phyloP scores from a whole-genome alignment of 2,329 filamentous ascomycete genomes.

The Fusarium pseudograminearum region DNA sequence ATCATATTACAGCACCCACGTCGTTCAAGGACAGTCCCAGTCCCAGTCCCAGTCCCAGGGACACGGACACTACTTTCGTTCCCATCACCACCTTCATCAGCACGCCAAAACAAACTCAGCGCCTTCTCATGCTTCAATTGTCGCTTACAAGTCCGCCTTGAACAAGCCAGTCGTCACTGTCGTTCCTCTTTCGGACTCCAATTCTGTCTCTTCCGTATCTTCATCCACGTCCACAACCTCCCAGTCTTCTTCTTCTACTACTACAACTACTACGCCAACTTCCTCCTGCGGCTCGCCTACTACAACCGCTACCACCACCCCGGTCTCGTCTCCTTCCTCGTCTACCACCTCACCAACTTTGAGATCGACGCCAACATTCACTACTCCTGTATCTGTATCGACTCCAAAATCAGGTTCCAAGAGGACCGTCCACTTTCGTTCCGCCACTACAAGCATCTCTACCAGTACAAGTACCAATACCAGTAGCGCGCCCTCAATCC shows the following conservation, averaged over 20 bases:
- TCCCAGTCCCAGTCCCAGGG: slow-evolving; percentile 4
- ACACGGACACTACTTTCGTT: slow-evolving; percentile 41
- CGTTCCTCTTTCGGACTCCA: slow-evolving; percentile 38
- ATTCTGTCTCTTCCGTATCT: slow-evolving; percentile 37
- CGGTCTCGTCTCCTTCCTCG: slow-evolving; percentile 37
- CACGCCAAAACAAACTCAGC: slow-evolving; percentile 36
- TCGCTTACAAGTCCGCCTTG: slow-evolving; percentile 40
- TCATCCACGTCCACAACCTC: slow-evolving; percentile 37
- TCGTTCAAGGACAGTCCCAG: slow-evolving; percentile 13
- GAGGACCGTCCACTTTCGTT: slow-evolving; percentile 37
- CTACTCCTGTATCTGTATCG: slow-evolving; percentile 31
- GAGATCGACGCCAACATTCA: slow-evolving; percentile 38
- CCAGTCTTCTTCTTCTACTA: slow-evolving; percentile 39
- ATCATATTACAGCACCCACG: slow-evolving; percentile 5
- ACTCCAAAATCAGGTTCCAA: slow-evolving; percentile 22
- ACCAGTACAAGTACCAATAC: slow-evolving; percentile 33
- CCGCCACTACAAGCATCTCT: slow-evolving; percentile 28
- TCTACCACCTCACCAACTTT: slow-evolving; percentile 40
- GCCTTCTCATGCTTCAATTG: slow-evolving; percentile 37
- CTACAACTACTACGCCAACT: slow-evolving; percentile 35
- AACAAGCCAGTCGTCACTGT: slow-evolving; percentile 43
- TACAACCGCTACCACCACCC: slow-evolving; percentile 33
- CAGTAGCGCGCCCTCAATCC: slow-evolving; percentile 51
- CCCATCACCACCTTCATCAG: slow-evolving; percentile 37
- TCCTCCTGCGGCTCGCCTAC: slow-evolving; percentile 37